phyloP scores from a whole-genome alignment of 2,329 filamentous ascomycete genomes.

The Xylariaceae sp. region DNA sequence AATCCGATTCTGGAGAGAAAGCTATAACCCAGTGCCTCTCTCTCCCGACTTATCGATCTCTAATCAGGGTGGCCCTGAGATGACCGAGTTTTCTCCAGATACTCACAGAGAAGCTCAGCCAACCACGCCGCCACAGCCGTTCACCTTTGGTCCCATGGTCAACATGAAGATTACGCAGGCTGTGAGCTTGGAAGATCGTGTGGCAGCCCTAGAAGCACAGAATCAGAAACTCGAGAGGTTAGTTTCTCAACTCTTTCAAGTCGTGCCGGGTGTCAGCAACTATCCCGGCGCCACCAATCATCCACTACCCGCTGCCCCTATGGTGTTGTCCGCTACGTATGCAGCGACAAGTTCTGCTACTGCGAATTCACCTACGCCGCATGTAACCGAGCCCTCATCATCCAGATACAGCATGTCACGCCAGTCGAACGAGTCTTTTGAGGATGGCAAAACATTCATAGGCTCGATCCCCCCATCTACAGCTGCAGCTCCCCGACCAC shows the following conservation, averaged over 20 bases:
- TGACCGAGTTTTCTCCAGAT: conserved; percentile 36
- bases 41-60: conserved; percentile 58
- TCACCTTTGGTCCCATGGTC: conserved; percentile 58
- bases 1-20: conserved; percentile 68
- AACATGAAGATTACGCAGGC: conserved; percentile 65
- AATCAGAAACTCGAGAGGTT: conserved; percentile 60
- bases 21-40: conserved; percentile 58
- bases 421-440: conserved; percentile 53
- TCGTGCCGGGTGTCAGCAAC: conserved; percentile 49
- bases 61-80: conserved; percentile 43
- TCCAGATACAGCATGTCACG: conserved; percentile 46
- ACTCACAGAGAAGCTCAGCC: conserved; percentile 42
- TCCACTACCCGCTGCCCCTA: conserved; percentile 35
- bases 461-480: conserved; percentile 45
- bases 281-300: conserved; percentile 38
- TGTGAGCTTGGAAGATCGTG: conserved; percentile 58
- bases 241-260: conserved; percentile 56
- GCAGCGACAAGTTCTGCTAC: conserved; percentile 36
- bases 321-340: conserved; percentile 34
- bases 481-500: conserved; percentile 44
- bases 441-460: conserved; percentile 52
- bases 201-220: conserved; percentile 57
- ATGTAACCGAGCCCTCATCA: conserved; percentile 35
- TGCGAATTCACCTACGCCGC: conserved; percentile 36
- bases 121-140: conserved; percentile 54